These are phyloP conservation scores for Umbelopsis vinacea DNA, from an alignment of 192 early-diverging fungal genomes.

Conservation along the genomic window DNA sequence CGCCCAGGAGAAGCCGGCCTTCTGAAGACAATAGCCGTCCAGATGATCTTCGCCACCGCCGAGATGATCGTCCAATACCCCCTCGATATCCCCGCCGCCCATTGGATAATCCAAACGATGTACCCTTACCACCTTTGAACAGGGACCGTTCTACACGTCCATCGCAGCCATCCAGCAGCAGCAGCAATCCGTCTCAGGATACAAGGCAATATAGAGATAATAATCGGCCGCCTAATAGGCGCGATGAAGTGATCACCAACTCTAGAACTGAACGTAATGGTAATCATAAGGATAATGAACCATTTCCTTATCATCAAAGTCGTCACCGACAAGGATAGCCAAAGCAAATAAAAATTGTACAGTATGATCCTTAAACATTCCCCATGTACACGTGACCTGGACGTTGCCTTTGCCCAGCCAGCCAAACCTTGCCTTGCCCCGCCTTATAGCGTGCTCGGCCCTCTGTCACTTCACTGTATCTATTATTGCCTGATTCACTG, in stretches of 20 bases:
- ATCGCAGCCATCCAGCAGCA: neutral
- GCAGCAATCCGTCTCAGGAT: neutral
- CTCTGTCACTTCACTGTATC: too few relatives aligned
- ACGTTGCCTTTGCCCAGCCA: neutral
- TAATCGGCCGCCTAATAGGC: neutral
- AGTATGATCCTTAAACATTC: too few relatives aligned
- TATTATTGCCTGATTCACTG: too few relatives aligned
- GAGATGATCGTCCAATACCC: neutral
- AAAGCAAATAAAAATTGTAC: neutral
- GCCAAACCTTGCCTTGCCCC: too few relatives aligned
- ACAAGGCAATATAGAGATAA: neutral
- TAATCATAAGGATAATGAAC: neutral
- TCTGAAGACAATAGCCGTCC: neutral
- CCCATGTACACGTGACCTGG: neutral
- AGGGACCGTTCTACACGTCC: neutral
- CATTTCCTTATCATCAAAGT: neutral
- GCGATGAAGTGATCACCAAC: slow-evolving; percentile 1
- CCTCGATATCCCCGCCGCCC: neutral
- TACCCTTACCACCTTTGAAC: slow-evolving; percentile 3
- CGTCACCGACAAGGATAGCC: neutral
- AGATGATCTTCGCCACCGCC: neutral
- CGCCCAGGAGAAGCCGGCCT: neutral
- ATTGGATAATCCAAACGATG: neutral
- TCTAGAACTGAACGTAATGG: slow-evolving; percentile 17
- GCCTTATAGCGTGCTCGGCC: too few relatives aligned